Evolutionary conservation across 805 yeast genomes (phyloP), one percentile per base, ranked within the genome.

Genomic region (Pichia paraexigua): DNA sequence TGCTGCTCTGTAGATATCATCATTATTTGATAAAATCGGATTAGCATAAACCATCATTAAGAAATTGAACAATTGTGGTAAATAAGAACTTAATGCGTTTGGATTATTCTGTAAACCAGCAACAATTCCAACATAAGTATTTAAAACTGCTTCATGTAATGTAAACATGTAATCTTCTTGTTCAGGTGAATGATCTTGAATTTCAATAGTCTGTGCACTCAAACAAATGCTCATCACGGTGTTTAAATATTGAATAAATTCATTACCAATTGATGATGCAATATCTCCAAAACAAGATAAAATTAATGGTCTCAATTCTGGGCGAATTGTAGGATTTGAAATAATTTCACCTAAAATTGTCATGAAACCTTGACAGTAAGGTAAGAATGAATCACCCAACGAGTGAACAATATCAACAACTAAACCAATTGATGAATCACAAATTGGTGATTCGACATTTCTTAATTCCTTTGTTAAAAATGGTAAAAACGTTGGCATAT

Each of bases 351-450:
- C 92, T 63, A 94, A 76, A 46, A 85, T 85, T 48, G 79, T 79
- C 96, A 94, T 90, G 63, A 92, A 78, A 4, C 84, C 85, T 53
- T 82, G 82, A 56, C 87, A 81, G 66, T 87, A 92, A 50, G 85
- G 88, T 53, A 78, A 76, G 58, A 91, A 80, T 27, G 75, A 75
- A 24, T 74, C 77, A 32, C 95, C 96, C 49, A 94, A 75, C 0
- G 97, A 88, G 63, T 90, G 95, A 11, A 95, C 80, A 59, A 92
- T 83, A 70, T 94, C 99, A 20, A 97, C 97, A 53, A 94, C 90
- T 47, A 94, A 77, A 5, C 99, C 98, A 52, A 94, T 90, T 3
- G 98, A 96, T 6, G 96, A 87, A 56, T 79, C 79, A 62, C 96
- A 85, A 12, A 87, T 82, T 40, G 91, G 86, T 5, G 89, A 82